Percentiles rank a stretch among this genome's conserved stretches.
Conservation (phyloP, 257 asterid species). For the Primulina tabacum region DNA sequence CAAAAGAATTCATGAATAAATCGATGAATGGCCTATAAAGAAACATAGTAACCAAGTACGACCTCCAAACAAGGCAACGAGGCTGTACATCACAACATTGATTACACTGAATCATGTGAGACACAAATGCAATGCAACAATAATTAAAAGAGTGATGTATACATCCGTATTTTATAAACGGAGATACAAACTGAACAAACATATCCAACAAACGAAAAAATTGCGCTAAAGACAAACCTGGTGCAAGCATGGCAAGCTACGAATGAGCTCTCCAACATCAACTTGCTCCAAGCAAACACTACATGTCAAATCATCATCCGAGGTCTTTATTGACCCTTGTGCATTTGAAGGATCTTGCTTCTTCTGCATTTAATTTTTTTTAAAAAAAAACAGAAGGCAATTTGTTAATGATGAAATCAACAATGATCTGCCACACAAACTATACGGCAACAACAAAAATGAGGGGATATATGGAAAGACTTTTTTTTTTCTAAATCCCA, state of each 20-base stretch:
- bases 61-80: background rate
- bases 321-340: constrained; percentile 41
- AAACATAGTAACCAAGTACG: background rate
- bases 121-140: no score
- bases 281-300: constrained; percentile 99
- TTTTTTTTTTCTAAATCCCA: no score
- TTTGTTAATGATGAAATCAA: background rate
- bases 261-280: constrained; percentile 71
- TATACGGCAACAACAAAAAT: background rate
- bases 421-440: no score
- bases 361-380: constrained; percentile 43
- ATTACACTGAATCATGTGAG: no score
- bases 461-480: background rate
- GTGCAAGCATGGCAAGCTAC: constrained; percentile 98
- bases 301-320: constrained; percentile 87
- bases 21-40: background rate
- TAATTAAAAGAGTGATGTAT: background rate
- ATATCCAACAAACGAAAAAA: constrained; percentile 2
- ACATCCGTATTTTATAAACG: background rate
- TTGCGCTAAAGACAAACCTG: constrained; percentile 49
- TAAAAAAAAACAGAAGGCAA: background rate
- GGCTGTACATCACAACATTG: background rate
- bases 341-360: constrained; percentile 58
- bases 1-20: constrained; percentile 18
- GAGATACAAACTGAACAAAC: background rate